Evolutionary conservation across 192 early-diverging fungal species (phyloP).

Genomic region (Glomus cerebriforme): DNA sequence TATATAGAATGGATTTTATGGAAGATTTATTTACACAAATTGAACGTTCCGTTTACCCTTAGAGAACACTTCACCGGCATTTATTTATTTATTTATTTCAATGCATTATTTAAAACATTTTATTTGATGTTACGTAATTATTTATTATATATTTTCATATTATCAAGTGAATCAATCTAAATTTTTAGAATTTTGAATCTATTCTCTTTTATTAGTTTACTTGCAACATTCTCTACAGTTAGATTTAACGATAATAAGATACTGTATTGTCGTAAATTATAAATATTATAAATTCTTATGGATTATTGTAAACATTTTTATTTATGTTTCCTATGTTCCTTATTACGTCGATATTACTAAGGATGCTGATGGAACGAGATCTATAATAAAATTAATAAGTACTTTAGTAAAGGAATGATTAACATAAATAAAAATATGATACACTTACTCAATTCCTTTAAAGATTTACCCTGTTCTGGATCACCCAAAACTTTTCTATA

Average conservation of each 20-base stretch:
- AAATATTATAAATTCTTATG: too few relatives aligned
- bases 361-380: slow-evolving; percentile 14
- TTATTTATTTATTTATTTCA: background rate
- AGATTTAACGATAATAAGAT: too few relatives aligned
- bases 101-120: background rate
- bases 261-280: too few relatives aligned
- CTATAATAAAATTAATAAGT: background rate
- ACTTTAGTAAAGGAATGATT: background rate
- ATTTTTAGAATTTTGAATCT: too few relatives aligned
- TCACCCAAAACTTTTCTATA: slow-evolving; percentile 16
- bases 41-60: background rate
- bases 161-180: too few relatives aligned
- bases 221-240: too few relatives aligned
- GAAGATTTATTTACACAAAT: slow-evolving; percentile 28
- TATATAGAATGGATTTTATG: slow-evolving; percentile 36
- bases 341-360: background rate
- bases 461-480: background rate
- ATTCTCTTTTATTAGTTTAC: too few relatives aligned
- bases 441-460: slow-evolving; percentile 24
- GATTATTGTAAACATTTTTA: too few relatives aligned
- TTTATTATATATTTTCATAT: too few relatives aligned
- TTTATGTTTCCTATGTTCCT: too few relatives aligned
- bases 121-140: too few relatives aligned
- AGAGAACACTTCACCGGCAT: background rate
- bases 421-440: background rate